Evolutionary conservation across 2,329 filamentous ascomycete species (phyloP).

Genomic region (Orbilia blumenaviensis): DNA sequence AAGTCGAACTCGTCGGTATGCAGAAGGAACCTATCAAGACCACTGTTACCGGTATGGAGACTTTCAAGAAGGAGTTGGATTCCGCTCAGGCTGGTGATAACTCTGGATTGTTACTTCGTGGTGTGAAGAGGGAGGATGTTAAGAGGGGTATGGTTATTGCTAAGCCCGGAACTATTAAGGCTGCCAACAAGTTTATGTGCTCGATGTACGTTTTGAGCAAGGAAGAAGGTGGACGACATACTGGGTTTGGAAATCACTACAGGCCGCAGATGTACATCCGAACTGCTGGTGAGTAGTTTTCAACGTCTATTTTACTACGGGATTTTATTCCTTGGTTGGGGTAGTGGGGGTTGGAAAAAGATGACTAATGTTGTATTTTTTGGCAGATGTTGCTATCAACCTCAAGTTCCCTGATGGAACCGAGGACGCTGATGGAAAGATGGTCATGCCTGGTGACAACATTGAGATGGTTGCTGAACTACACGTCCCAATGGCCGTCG

Average conservation of each 20-base stretch:
- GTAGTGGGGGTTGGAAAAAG: neutral
- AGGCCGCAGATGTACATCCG: conserved; percentile 95
- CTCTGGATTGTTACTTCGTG: conserved; percentile 94
- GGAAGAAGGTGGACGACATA: conserved; percentile 97
- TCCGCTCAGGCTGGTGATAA: conserved; percentile 97
- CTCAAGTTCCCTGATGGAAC: conserved; percentile 87
- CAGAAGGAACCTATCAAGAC: conserved; percentile 85
- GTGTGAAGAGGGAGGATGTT: conserved; percentile 94
- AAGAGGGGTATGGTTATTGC: conserved; percentile 92
- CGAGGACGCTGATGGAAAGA: conserved; percentile 75
- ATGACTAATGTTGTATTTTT: conserved; percentile 33
- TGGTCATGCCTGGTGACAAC: conserved; percentile 98
- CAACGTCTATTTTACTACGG: no score
- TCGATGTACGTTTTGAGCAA: conserved; percentile 98
- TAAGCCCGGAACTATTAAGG: conserved; percentile 82
- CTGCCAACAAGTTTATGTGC: conserved; percentile 88
- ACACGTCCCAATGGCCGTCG: conserved; percentile 84
- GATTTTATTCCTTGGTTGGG: neutral
- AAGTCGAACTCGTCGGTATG: conserved; percentile 95
- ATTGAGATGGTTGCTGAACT: conserved; percentile 94
- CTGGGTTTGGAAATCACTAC: conserved; percentile 95
- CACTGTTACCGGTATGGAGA: conserved; percentile 99
- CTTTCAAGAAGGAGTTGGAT: conserved; percentile 99
- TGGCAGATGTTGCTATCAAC: conserved; percentile 70
- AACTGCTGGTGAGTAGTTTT: conserved; percentile 86